Evolutionary conservation across 1,284 basidiomycete species (phyloP), one percentile per base, ranked within the genome.

Genomic region (Termitomyces sp.): DNA sequence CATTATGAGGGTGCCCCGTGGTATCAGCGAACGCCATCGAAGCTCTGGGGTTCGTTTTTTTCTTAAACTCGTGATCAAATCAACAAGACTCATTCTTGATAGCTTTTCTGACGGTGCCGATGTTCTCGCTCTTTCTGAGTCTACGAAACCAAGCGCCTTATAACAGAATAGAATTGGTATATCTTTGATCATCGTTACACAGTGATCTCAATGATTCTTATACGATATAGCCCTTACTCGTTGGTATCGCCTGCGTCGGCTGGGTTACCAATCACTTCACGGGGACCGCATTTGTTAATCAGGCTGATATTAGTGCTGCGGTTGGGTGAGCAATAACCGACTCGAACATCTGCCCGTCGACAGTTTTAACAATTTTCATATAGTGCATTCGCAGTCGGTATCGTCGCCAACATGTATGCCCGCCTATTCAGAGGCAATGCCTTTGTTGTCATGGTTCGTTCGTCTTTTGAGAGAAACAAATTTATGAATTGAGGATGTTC

Each of bases 351-450:
- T 14, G n/a, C 24, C 5, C 7, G 3, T 26, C 37, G 18, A 33
- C 31, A 37, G 45, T 43, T 34, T 41, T 49, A 50, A 30, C 44
- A 55, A 34, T 3, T 21, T 53, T 11, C 11, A n/a, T 66, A 59
- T 49, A 80, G 86, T 30, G 88, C 90, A 0, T 89, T 96, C 60
- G 83, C 84, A 1, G 91, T 95, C 38, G 92, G 93, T 7, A 72
- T 93, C 49, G 72, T 93, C 39, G 81, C 92, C 30, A 94, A 94
- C 66, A 44, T 93, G 11, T 95, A 91, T 58, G 90, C 88, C 9
- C 82, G 89, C 39, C 79, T 93, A 68, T 87, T 89, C 66, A 75
- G 79, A 31, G 88, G 88, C 1, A 87, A 88, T 50, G 83, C 86
- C 2, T 93, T 90, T 61, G 84, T 89, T 18, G 79, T 91, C 58